These are phyloP conservation scores for Naganishia vishniacii DNA, from an alignment of 768 basidiomycete species.

Conservation along the genomic window DNA sequence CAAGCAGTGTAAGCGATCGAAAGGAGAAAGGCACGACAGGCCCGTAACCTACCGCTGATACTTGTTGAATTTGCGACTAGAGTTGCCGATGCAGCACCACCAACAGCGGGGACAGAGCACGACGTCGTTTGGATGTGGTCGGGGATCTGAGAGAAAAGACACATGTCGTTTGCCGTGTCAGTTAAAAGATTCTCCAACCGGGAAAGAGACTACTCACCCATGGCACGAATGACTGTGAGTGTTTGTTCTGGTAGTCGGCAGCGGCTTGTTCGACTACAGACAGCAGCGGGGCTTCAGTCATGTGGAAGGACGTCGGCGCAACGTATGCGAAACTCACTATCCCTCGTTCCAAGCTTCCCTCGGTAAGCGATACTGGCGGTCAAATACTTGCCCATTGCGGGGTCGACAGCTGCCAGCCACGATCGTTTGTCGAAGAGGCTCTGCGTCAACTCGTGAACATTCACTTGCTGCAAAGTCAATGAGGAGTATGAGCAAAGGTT, in stretches of 20 bases:
- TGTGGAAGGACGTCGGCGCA: too few relatives aligned
- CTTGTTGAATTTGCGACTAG: constrained; percentile 44
- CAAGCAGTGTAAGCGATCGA: not conserved
- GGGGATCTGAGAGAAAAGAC: constrained; percentile 34
- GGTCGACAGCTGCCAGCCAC: constrained; percentile 42
- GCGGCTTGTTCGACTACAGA: constrained; percentile 18
- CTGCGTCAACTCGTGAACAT: constrained; percentile 39
- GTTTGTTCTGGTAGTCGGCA: constrained; percentile 27
- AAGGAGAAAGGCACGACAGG: too few relatives aligned
- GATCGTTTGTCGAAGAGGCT: constrained; percentile 37
- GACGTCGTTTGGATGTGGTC: constrained; percentile 39
- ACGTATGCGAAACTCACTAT: constrained; percentile 31
- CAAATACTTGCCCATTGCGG: constrained; percentile 42
- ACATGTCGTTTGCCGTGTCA: not conserved
- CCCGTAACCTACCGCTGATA: constrained; percentile 31
- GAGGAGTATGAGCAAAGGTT: not conserved
- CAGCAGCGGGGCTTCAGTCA: too few relatives aligned
- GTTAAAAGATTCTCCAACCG: not conserved
- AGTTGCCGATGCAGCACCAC: constrained; percentile 39
- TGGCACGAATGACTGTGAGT: constrained; percentile 41
- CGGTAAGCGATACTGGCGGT: constrained; percentile 44
- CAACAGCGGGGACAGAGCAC: constrained; percentile 39
- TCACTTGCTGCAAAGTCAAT: constrained; percentile 27
- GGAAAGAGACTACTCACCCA: constrained; percentile 31
- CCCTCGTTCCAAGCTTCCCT: constrained; percentile 42